A percentile compares a stretch with the other conserved stretches of the same genome.
Evolutionary conservation across 1,284 basidiomycete species (phyloP).

Genomic region (Apiotrichum sp.): DNA sequence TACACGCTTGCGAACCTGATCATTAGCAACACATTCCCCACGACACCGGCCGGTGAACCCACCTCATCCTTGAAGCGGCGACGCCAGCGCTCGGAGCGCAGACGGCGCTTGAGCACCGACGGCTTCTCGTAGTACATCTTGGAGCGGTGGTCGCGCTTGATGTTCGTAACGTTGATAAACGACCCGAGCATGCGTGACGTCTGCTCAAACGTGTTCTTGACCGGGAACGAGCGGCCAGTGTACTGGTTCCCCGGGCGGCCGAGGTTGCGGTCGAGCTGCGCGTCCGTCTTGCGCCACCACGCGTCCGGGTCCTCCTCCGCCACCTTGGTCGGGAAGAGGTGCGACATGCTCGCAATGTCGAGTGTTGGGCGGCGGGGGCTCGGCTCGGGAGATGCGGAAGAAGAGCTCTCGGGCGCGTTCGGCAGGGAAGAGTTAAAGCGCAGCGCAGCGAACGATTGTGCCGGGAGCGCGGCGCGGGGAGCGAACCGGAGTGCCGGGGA

Average conservation of each 20-base stretch:
- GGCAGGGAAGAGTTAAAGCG: too few relatives aligned
- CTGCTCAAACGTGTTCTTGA: constrained; percentile 15
- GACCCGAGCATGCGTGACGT: constrained; percentile 2
- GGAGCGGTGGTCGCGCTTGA: constrained; percentile 21
- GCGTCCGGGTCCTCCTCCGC: constrained; percentile 12
- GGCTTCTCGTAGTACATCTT: constrained; percentile 36
- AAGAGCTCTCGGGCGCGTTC: too few relatives aligned
- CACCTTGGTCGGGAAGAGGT: background rate
- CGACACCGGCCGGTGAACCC: constrained; percentile 10
- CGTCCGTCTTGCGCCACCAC: constrained; percentile 14
- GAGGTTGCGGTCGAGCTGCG: background rate
- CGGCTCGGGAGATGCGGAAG: too few relatives aligned
- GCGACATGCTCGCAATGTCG: background rate
- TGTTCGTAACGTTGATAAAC: background rate
- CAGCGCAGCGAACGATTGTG: too few relatives aligned
- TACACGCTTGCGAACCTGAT: constrained; percentile 14
- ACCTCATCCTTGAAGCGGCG: constrained; percentile 43
- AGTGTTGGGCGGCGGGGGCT: background rate
- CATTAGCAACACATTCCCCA: background rate
- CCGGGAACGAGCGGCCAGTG: constrained; percentile 16
- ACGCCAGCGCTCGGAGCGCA: constrained; percentile 32
- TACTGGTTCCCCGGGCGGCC: constrained; percentile 22
- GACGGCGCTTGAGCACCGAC: constrained; percentile 28
- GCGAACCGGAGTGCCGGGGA: background rate
- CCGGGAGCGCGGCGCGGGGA: too few relatives aligned